phyloP scores from a whole-genome alignment of 345 rosid species.

The Rhodomyrtus tomentosa region DNA sequence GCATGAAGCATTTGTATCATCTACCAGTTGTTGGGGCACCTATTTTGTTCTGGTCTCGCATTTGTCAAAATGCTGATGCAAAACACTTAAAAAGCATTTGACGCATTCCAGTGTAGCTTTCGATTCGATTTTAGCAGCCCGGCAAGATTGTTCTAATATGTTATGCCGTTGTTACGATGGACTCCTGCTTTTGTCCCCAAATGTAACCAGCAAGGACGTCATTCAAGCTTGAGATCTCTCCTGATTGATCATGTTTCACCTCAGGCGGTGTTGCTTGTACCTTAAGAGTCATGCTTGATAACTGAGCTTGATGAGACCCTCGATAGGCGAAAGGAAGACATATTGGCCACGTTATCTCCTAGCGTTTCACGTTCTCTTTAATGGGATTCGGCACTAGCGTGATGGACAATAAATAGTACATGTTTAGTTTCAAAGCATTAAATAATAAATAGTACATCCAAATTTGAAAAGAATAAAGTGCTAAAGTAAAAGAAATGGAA shows the following conservation, averaged over 20 bases:
- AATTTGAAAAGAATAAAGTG: too few relatives aligned
- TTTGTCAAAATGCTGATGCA: not conserved
- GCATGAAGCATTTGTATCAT: not conserved
- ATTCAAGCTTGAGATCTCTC: not conserved
- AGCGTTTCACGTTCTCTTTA: too few relatives aligned
- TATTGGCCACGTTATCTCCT: too few relatives aligned
- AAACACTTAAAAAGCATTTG: not conserved
- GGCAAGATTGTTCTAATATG: not conserved
- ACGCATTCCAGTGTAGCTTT: not conserved
- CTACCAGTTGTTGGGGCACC: not conserved
- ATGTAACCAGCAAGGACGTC: not conserved
- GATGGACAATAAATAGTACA: too few relatives aligned
- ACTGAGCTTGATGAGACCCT: too few relatives aligned
- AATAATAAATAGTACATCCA: too few relatives aligned
- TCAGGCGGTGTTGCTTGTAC: not conserved
- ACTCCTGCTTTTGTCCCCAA: not conserved
- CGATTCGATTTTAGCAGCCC: not conserved
- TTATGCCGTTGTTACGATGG: not conserved
- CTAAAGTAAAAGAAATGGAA: too few relatives aligned
- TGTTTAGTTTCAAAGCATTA: too few relatives aligned
- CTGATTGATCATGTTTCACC: not conserved
- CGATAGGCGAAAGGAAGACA: too few relatives aligned
- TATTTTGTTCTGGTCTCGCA: not conserved
- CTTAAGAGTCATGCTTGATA: too few relatives aligned
- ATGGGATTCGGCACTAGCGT: too few relatives aligned